A percentile compares a stretch with the other conserved stretches of the same genome.
Conservation (phyloP, 2,329 filamentous ascomycete genomes). For the Sclerotinia nivalis region DNA sequence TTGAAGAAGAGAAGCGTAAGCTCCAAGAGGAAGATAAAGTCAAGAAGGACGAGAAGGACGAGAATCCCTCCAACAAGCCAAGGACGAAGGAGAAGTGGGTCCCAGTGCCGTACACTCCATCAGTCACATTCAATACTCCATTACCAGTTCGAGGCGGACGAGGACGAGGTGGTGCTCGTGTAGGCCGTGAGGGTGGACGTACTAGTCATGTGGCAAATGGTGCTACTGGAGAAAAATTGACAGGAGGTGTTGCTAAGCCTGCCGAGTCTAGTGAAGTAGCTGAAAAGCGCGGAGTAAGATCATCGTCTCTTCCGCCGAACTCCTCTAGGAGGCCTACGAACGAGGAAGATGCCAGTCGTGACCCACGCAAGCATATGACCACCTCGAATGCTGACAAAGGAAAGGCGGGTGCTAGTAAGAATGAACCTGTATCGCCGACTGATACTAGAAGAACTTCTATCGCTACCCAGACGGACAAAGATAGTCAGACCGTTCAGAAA, state of each 20-base stretch:
- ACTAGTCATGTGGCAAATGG: slow-evolving; percentile 37
- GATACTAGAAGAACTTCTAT: slow-evolving; percentile 41
- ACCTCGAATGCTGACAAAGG: slow-evolving; percentile 34
- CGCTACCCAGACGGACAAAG: slow-evolving; percentile 39
- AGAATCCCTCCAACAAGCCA: slow-evolving; percentile 53
- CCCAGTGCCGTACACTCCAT: slow-evolving; percentile 77
- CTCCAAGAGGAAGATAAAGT: slow-evolving; percentile 64
- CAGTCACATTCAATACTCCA: slow-evolving; percentile 83
- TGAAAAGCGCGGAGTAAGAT: slow-evolving; percentile 34
- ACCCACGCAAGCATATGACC: slow-evolving; percentile 35
- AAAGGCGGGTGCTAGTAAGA: slow-evolving; percentile 32
- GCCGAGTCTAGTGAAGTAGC: slow-evolving; percentile 26
- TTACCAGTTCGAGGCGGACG: slow-evolving; percentile 63
- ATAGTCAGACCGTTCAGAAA: slow-evolving; percentile 30
- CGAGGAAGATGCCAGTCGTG: slow-evolving; percentile 32
- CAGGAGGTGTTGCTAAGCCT: slow-evolving; percentile 25
- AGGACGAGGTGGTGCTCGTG: slow-evolving; percentile 46
- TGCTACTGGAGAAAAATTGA: slow-evolving; percentile 36
- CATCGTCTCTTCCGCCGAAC: slow-evolving; percentile 39
- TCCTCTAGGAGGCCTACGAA: slow-evolving; percentile 32
- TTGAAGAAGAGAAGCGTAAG: slow-evolving; percentile 76
- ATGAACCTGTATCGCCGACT: slow-evolving; percentile 32
- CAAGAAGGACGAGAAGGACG: slow-evolving; percentile 64
- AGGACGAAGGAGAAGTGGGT: slow-evolving; percentile 83
- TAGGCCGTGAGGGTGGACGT: slow-evolving; percentile 46